Percentiles rank a stretch among this genome's conserved stretches.
Evolutionary conservation across 371 early-diverging fungal species (phyloP).

Genomic region (Chytridium lagenaria): DNA sequence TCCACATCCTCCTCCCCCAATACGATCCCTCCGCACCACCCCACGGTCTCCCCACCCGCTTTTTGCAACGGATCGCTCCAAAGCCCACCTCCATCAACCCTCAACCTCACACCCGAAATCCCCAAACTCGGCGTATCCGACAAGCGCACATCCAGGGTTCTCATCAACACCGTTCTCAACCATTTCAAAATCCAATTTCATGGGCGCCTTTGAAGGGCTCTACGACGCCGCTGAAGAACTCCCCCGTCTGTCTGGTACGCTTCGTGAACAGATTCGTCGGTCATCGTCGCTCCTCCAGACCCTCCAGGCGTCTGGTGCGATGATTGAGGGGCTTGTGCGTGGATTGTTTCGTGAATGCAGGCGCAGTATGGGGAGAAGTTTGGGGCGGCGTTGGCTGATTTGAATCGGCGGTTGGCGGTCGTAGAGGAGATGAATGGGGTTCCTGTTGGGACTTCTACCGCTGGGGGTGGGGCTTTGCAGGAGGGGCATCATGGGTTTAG

Average conservation of each 20-base stretch:
- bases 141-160: background rate
- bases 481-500: constrained; percentile 29
- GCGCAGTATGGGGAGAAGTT: constrained; percentile 52
- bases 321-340: constrained; percentile 77
- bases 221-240: constrained; percentile 51
- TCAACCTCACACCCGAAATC: constrained; percentile 1
- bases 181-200: constrained; percentile 25
- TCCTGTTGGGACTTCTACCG: background rate
- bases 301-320: constrained; percentile 71
- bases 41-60: constrained; percentile 16
- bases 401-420: constrained; percentile 43
- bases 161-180: background rate
- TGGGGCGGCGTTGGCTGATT: constrained; percentile 49
- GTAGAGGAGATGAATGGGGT: constrained; percentile 41
- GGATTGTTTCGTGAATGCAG: constrained; percentile 78
- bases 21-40: background rate
- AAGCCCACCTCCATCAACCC: background rate
- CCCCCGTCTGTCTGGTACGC: constrained; percentile 57
- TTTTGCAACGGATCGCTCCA: background rate
- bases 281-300: constrained; percentile 78
- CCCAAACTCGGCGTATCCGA: constrained; percentile 12
- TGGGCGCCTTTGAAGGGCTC: constrained; percentile 45
- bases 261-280: constrained; percentile 79
- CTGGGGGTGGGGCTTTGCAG: background rate
- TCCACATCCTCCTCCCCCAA: background rate